Percentiles rank a stretch among this genome's conserved stretches.
Conservation (phyloP, 2,329 filamentous ascomycete species). For the Alternaria hordeiaustralica region DNA sequence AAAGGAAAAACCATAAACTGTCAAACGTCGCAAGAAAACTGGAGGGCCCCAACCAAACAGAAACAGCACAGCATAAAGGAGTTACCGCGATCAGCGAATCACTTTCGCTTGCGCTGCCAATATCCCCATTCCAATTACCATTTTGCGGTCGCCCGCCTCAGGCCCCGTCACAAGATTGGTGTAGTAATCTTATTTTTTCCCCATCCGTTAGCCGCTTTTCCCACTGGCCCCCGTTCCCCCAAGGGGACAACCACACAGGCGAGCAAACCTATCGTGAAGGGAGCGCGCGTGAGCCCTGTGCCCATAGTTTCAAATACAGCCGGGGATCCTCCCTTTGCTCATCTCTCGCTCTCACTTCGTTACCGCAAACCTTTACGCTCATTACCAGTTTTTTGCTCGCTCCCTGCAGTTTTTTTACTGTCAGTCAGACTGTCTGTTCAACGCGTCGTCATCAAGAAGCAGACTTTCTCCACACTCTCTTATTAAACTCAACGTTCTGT, state of each 20-base stretch:
- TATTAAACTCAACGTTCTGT: conserved; percentile 5
- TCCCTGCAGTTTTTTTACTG: conserved; percentile 12
- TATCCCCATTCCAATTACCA: conserved; percentile 24
- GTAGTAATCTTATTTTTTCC: conserved; percentile 19
- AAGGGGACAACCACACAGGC: conserved; percentile 7
- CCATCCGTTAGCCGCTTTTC: conserved; percentile 24
- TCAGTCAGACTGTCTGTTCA: background rate
- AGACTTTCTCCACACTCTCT: conserved; percentile 34
- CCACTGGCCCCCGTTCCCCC: conserved; percentile 1
- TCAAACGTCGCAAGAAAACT: background rate
- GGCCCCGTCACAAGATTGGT: conserved; percentile 14
- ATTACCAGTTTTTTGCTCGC: conserved; percentile 19
- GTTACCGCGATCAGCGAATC: conserved; percentile 10
- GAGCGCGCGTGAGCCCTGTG: background rate
- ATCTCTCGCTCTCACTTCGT: conserved; percentile 21
- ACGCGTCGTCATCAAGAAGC: background rate
- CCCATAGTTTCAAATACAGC: conserved; percentile 35
- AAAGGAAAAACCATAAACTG: conserved; percentile 1
- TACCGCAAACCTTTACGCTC: conserved; percentile 27
- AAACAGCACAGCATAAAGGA: conserved; percentile 4
- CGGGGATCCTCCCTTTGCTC: conserved; percentile 19
- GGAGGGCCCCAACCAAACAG: background rate
- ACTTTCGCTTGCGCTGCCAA: conserved; percentile 12
- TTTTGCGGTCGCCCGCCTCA: background rate
- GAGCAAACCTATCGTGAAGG: conserved; percentile 20